Percentiles rank a stretch among this genome's conserved stretches.
These are phyloP conservation scores for Fusarium sp. DNA, from an alignment of 2,329 filamentous ascomycete genomes.

Conservation along the genomic window DNA sequence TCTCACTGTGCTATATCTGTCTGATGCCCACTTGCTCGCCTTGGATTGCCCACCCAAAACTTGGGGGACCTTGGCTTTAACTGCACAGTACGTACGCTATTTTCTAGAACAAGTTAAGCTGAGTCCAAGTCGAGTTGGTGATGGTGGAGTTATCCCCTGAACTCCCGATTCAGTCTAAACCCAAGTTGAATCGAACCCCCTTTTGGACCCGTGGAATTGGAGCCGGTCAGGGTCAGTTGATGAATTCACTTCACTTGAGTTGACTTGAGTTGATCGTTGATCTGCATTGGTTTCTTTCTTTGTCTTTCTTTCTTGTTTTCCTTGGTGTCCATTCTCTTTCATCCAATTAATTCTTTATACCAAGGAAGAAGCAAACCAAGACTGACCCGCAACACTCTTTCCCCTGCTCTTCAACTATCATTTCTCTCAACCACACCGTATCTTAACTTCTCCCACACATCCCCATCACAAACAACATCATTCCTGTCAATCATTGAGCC, in stretches of 20 bases:
- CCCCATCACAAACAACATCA: slow-evolving; percentile 10
- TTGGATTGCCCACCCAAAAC: slow-evolving; percentile 22
- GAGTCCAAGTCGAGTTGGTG: slow-evolving; percentile 14
- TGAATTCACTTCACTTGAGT: slow-evolving; percentile 25
- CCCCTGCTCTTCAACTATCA: slow-evolving; percentile 14
- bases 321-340: slow-evolving; percentile 14
- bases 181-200: slow-evolving; percentile 45
- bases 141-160: slow-evolving; percentile 38
- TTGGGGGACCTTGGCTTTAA: slow-evolving; percentile 18
- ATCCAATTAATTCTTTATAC: slow-evolving; percentile 6
- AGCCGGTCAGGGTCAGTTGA: slow-evolving; percentile 21
- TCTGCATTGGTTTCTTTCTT: slow-evolving; percentile 23
- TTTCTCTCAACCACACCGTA: slow-evolving; percentile 28
- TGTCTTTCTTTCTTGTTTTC: slow-evolving; percentile 4
- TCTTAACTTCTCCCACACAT: slow-evolving; percentile 10
- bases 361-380: slow-evolving; percentile 9
- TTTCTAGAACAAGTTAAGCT: slow-evolving; percentile 36
- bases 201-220: slow-evolving; percentile 40
- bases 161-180: slow-evolving; percentile 39
- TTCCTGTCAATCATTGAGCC: slow-evolving; percentile 21
- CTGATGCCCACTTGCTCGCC: slow-evolving; percentile 22
- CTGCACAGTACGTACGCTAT: slow-evolving; percentile 35
- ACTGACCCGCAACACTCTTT: slow-evolving; percentile 20
- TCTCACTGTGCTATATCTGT: slow-evolving; percentile 30
- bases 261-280: slow-evolving; percentile 34